Evolutionary conservation across 2,329 filamentous ascomycete species (phyloP).

Genomic region (Tympanopsis confertula): DNA sequence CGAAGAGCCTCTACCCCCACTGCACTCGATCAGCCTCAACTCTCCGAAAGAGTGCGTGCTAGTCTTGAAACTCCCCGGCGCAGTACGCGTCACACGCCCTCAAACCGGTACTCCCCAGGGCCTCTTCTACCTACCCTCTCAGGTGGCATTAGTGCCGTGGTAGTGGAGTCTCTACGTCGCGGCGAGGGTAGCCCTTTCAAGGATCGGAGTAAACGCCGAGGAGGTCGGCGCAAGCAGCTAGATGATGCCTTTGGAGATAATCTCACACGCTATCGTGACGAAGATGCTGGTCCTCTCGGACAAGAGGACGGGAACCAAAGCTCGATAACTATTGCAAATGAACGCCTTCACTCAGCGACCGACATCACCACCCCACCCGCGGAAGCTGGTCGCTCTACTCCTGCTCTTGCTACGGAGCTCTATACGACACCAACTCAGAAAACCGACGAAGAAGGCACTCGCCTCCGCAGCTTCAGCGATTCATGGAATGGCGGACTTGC

Average conservation of each 20-base stretch:
- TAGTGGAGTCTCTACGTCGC: background rate
- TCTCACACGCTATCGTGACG: too few relatives aligned
- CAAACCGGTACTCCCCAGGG: background rate
- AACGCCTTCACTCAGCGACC: too few relatives aligned
- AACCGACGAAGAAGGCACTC: background rate
- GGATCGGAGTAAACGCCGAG: background rate
- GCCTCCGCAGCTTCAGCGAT: background rate
- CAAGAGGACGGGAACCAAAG: too few relatives aligned
- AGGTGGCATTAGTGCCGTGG: background rate
- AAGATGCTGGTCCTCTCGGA: too few relatives aligned
- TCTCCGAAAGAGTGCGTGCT: background rate
- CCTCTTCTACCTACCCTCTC: slow-evolving; percentile 1
- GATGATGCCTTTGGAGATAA: too few relatives aligned
- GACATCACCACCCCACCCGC: too few relatives aligned
- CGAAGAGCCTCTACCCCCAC: background rate
- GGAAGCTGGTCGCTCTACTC: too few relatives aligned
- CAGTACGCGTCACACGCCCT: background rate
- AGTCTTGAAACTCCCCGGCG: background rate
- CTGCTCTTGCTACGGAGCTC: too few relatives aligned
- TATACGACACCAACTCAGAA: too few relatives aligned
- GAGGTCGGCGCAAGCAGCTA: background rate
- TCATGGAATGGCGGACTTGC: background rate
- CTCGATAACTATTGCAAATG: too few relatives aligned
- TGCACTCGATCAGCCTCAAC: background rate
- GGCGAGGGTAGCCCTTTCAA: background rate